Evolutionary conservation across 768 basidiomycete species (phyloP), one percentile per base, ranked within the genome.

Genomic region (Cubamyces lactineus): DNA sequence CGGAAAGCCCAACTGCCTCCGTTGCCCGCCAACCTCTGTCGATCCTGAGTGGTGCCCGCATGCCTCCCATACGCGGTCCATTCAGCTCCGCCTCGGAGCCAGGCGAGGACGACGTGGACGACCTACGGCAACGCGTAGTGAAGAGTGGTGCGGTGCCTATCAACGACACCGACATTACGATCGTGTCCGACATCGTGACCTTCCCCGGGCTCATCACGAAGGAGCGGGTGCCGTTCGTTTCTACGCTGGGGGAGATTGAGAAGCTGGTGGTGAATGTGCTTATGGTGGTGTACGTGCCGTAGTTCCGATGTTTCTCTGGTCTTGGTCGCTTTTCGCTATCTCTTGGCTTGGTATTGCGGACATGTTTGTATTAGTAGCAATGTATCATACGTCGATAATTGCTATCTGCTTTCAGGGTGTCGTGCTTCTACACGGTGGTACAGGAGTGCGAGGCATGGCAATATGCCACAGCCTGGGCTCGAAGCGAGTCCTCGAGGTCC

Each of bases 261-360:
- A 91, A 86, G 73, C 72, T 92, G 58, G 80, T 91, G 5, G 88
- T 92, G 21, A 92, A 92, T 72, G 82, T 85, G n/a, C 72, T 92
- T 53, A 67, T 92, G 48, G 87, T 92, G 23, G 83, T 86, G 4
- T 92, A 79, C 64, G 83, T 92, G 64, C 85, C 86, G 49, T 88
- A 56, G 49, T 26, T 9, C 5, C 16, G 8, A 34, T 52, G n/a
- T 40, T 51, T 45, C 23, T 81, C 26, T 53, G 51, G 26, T 39
- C 53, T 28, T 61, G 17, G 16, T 17, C 21, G 50, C 53, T 47
- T 28, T 24, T 54, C 48, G 48, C 52, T 59, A 26, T 56, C 38
- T 53, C 40, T 15, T 46, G 58, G 57, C 39, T 53, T 54, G 56
- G 16, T 53, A 16, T 63, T 48, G 57, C 50, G 53, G 59, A 55